A percentile compares a stretch with the other conserved stretches of the same genome.
These are phyloP conservation scores for Mycena venus DNA, from an alignment of 768 basidiomycete species.

Conservation along the genomic window DNA sequence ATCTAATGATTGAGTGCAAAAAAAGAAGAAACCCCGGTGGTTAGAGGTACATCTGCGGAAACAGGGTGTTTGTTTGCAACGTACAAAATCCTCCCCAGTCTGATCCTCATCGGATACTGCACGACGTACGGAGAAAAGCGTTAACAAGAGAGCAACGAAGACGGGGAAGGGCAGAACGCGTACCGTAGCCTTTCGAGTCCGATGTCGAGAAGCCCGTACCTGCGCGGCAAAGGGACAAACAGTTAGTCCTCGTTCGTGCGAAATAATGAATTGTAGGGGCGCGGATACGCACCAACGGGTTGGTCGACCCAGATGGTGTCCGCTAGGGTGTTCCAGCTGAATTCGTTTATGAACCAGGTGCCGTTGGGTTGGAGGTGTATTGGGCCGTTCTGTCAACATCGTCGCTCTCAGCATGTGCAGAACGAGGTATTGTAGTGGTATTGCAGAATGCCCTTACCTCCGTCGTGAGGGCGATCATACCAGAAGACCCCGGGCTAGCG, in stretches of 20 bases:
- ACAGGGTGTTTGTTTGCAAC: not conserved
- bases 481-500: conserved; percentile 76
- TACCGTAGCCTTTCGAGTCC: conserved; percentile 58
- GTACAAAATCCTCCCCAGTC: conserved; percentile 48
- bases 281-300: conserved; percentile 47
- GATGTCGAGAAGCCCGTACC: conserved; percentile 62
- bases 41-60: not conserved
- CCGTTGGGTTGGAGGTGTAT: conserved; percentile 41
- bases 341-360: conserved; percentile 49
- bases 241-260: not conserved
- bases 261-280: not conserved
- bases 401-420: not conserved
- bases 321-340: conserved; percentile 58
- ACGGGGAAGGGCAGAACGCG: conserved; percentile 30
- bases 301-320: conserved; percentile 68
- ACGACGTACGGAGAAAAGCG: not conserved
- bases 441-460: conserved; percentile 61
- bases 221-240: not conserved
- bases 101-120: conserved; percentile 60
- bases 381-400: conserved; percentile 25
- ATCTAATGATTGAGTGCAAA: conserved; percentile 44
- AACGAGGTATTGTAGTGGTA: not conserved
- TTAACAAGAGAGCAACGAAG: not conserved
- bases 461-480: conserved; percentile 71
- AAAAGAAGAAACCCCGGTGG: no score